These are phyloP conservation scores for Trifolium subterraneum DNA, from an alignment of 306 rosid genomes.

Conservation along the genomic window DNA sequence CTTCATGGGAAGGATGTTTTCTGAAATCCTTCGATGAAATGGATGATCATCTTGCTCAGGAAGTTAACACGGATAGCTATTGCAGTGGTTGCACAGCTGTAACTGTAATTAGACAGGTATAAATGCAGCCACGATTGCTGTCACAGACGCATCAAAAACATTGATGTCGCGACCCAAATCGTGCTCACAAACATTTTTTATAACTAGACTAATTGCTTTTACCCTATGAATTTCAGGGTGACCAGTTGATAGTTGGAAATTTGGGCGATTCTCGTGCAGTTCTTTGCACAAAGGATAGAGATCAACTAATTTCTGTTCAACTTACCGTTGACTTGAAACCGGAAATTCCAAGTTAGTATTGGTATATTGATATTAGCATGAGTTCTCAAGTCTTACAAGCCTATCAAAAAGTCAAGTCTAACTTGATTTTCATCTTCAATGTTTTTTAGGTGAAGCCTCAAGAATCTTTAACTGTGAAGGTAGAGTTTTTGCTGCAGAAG, in stretches of 20 bases:
- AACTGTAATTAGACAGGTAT: conserved; percentile 81
- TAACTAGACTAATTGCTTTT: conserved; percentile 19
- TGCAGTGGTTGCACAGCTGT: conserved; percentile 95
- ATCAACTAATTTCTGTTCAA: conserved; percentile 69
- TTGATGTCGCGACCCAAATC: neutral
- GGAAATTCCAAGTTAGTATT: conserved; percentile 68
- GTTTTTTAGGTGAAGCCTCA: conserved; percentile 76
- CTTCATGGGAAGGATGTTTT: conserved; percentile 77
- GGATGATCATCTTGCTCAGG: conserved; percentile 65
- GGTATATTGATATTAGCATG: neutral
- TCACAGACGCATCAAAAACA: neutral
- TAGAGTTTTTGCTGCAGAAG: conserved; percentile 70
- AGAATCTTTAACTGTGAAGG: conserved; percentile 74
- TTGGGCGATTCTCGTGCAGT: conserved; percentile 95
- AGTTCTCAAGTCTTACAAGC: conserved; percentile 10
- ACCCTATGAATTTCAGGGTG: conserved; percentile 59
- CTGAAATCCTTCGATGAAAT: conserved; percentile 66
- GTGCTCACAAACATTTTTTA: neutral
- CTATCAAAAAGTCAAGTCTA: neutral
- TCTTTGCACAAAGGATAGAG: conserved; percentile 72
- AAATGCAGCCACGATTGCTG: neutral
- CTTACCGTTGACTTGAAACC: conserved; percentile 93
- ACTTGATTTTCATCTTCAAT: conserved; percentile 13
- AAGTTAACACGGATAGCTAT: conserved; percentile 68
- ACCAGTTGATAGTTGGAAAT: conserved; percentile 72